These are phyloP conservation scores for Claviceps citrina DNA, from an alignment of 2,329 filamentous ascomycete species.

Conservation along the genomic window DNA sequence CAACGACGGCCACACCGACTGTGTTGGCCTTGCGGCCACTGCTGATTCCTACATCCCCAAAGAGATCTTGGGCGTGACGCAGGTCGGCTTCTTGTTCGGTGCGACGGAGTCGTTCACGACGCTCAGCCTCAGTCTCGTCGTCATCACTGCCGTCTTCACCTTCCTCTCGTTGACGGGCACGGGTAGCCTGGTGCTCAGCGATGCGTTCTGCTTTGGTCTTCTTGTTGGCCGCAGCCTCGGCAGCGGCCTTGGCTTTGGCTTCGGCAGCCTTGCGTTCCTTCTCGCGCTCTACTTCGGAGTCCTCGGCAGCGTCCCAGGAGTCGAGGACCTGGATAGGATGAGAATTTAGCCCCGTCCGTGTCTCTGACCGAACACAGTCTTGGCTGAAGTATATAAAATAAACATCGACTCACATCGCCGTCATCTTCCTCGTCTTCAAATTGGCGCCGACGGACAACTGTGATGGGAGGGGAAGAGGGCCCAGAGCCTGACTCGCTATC, in stretches of 20 bases:
- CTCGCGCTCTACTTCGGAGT: slow-evolving; percentile 91
- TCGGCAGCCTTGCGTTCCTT: slow-evolving; percentile 80
- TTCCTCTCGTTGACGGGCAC: slow-evolving; percentile 35
- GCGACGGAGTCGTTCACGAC: slow-evolving; percentile 57
- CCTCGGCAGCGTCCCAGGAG: slow-evolving; percentile 91
- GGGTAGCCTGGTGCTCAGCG: slow-evolving; percentile 56
- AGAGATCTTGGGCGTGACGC: slow-evolving; percentile 78
- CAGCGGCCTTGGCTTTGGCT: slow-evolving; percentile 77
- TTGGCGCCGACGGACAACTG: slow-evolving; percentile 34
- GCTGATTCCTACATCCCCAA: slow-evolving; percentile 57
- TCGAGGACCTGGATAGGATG: slow-evolving; percentile 56
- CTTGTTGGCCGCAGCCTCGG: slow-evolving; percentile 75
- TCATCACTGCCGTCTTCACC: slow-evolving; percentile 44
- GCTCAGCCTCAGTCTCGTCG: slow-evolving; percentile 58
- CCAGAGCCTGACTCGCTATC: slow-evolving; percentile 22
- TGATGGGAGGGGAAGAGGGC: slow-evolving; percentile 23
- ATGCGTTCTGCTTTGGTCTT: slow-evolving; percentile 80
- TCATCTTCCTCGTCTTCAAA: slow-evolving; percentile 90
- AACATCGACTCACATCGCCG: slow-evolving; percentile 47
- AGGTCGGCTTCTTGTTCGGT: slow-evolving; percentile 82
- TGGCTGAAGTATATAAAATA: no score
- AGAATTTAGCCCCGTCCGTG: slow-evolving; percentile 1
- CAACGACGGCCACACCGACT: slow-evolving; percentile 48
- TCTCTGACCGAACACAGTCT: no score
- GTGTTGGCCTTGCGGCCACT: slow-evolving; percentile 52